Evolutionary conservation across 305 asterid genomes (phyloP).

Genomic region (Fraxinus velutina): DNA sequence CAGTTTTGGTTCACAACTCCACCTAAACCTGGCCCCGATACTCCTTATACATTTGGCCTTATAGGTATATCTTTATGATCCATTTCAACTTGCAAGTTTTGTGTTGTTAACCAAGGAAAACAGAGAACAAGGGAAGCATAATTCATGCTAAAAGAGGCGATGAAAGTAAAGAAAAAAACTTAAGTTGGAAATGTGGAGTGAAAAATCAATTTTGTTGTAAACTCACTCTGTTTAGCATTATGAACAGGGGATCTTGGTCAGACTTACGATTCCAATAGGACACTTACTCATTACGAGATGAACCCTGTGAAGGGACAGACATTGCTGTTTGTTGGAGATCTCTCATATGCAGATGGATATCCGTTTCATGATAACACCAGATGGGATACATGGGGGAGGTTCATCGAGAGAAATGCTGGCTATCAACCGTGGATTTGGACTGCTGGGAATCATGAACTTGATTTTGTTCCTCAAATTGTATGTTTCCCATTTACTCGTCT

Average conservation of each 20-base stretch:
- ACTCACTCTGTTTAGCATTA: slow-evolving; percentile 5
- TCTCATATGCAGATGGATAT: slow-evolving; percentile 65
- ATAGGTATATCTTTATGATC: slow-evolving; percentile 42
- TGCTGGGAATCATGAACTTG: slow-evolving; percentile 68
- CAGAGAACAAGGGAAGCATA: background rate
- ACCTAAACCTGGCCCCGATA: slow-evolving; percentile 61
- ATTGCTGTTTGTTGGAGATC: slow-evolving; percentile 58
- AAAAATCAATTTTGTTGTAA: slow-evolving; percentile 5
- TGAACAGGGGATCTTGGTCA: slow-evolving; percentile 76
- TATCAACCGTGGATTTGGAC: slow-evolving; percentile 79
- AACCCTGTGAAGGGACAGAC: slow-evolving; percentile 56
- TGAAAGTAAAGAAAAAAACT: background rate
- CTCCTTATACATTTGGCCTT: slow-evolving; percentile 71
- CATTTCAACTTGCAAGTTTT: background rate
- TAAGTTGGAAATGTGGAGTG: background rate
- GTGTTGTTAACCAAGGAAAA: background rate
- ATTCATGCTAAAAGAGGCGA: background rate
- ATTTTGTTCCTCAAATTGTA: slow-evolving; percentile 53
- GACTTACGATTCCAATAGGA: slow-evolving; percentile 54
- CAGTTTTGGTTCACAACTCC: slow-evolving; percentile 63
- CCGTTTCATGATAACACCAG: slow-evolving; percentile 56
- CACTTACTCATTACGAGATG: slow-evolving; percentile 56
- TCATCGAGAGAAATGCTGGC: slow-evolving; percentile 57
- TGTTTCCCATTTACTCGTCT: slow-evolving; percentile 19
- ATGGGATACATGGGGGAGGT: slow-evolving; percentile 77